Evolutionary conservation across 1,284 basidiomycete species (phyloP), one percentile per base, ranked within the genome.

Genomic region (Trichosporon ovoides): DNA sequence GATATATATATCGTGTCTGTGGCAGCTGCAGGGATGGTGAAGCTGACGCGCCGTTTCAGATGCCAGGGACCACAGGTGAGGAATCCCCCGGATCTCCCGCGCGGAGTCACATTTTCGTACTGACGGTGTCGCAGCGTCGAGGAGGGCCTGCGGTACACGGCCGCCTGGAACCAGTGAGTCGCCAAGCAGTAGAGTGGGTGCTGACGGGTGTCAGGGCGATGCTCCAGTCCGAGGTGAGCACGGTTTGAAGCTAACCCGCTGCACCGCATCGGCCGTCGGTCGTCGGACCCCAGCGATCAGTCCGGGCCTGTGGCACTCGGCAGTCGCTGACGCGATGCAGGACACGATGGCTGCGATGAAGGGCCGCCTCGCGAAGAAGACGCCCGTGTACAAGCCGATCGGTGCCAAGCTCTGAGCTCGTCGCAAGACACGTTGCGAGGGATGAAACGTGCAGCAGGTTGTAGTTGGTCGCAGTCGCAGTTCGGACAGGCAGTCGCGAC

Each of bases 81-180:
- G 60, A 22, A 12, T 24, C 43, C 54, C 19, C 48, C 51, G 38
- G 50, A 54, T 52, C 69, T 72, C n/a, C n/a, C n/a, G n/a, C n/a
- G n/a, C 52, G 64, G 64, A 38, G 20, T 40, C 14, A 19, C 19
- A 40, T 54, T 31, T 35, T 38, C 18, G 35, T 38, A 52, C 59
- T 60, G 31, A 55, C 56, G 60, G 10, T 62, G 67, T 48, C 63
- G 59, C 60, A 89, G 88, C 37, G 86, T 94, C 10, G 76, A 83
- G 10, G 87, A 92, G 60, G 92, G 88, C 46, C 79, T 95, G 52
- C 81, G 83, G 19, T 94, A 91, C 68, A 89, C 87, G 0, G 84
- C 84, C 1, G 81, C 83, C 0, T 91, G 90, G 89, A 92, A 91
- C 72, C 71, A 70, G 74, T 73, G 54, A 67, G 73, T 67, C 22